Evolutionary conservation across 2,329 filamentous ascomycete species (phyloP), one percentile per base, ranked within the genome.

Genomic region (Talaromyces funiculosus): DNA sequence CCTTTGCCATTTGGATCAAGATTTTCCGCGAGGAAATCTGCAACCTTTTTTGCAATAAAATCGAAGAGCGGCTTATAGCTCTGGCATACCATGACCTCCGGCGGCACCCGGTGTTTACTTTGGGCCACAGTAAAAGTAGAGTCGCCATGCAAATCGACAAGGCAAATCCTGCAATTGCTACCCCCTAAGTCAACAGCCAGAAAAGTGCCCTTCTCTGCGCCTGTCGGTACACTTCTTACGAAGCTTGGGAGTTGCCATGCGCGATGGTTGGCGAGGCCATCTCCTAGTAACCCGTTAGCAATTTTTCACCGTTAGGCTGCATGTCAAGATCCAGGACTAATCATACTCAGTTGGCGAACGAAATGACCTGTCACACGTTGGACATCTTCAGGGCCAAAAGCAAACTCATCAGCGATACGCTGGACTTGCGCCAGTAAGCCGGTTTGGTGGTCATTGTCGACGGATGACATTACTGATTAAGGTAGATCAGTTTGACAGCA

Each of bases 171-270:
- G 49, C 64, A 67, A 38, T 67, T 67, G 22, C 61, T 66, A 16
- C 66, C 66, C 2, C 66, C 66, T 14, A 67, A 64, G 40, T 67
- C 66, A 16, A 67, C 63, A 2, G 65, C 66, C 4, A 67, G 51
- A 49, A 65, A 65, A 9, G 49, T 57, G 18, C 65, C 65, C 35
- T 54, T 64, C 51, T 67, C 65, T 9, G 42, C 20, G 9, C 65
- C 65, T 6, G 60, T 65, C 7, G 65, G 64, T 7, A 67, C 57
- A 9, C 47, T 63, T 49, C 22, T 59, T 7, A 67, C 54, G 33
- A 64, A 67, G 51, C 63, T 53, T 3, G 64, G 65, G 35, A 67
- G 38, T 31, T 67, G 65, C 63, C 63, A 67, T 33, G 55, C 53
- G 14, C 64, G 62, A 16, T 61, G 29, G 37, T 65, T 60, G 24